phyloP scores from a whole-genome alignment of 768 basidiomycete species.

The Kwoniella bestiolae region DNA sequence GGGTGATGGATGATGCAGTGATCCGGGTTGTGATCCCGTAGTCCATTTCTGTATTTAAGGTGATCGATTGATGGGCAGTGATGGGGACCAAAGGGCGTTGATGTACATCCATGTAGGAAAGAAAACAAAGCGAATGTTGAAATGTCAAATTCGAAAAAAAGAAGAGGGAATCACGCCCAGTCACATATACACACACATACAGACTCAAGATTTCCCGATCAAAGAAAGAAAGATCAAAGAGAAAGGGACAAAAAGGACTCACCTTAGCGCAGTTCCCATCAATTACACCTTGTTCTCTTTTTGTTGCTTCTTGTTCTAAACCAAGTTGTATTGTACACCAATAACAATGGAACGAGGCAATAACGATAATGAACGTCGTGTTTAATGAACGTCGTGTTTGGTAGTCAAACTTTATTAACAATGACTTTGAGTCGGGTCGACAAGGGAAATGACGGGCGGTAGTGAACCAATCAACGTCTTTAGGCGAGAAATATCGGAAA shows the following conservation, averaged over 20 bases:
- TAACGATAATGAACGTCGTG: background rate
- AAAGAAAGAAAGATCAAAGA: background rate
- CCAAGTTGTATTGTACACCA: background rate
- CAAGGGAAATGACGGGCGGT: background rate
- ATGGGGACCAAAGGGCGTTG: background rate
- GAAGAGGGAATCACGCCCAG: background rate
- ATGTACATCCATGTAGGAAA: too few relatives aligned
- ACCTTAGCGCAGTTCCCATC: background rate
- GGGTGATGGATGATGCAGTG: background rate
- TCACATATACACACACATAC: background rate
- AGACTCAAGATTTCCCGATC: background rate
- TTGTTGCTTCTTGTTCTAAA: background rate
- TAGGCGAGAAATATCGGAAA: background rate
- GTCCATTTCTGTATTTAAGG: background rate
- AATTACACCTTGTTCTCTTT: background rate
- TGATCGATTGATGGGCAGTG: background rate
- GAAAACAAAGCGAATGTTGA: too few relatives aligned
- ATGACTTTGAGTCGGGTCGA: background rate
- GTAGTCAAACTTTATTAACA: background rate
- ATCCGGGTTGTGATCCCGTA: background rate
- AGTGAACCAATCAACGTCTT: background rate
- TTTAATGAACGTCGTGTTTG: background rate
- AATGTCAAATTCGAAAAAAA: background rate
- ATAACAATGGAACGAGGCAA: background rate
- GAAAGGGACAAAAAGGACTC: background rate